phyloP scores from a whole-genome alignment of 371 early-diverging fungal species.

The Haplosporangium sp. region DNA sequence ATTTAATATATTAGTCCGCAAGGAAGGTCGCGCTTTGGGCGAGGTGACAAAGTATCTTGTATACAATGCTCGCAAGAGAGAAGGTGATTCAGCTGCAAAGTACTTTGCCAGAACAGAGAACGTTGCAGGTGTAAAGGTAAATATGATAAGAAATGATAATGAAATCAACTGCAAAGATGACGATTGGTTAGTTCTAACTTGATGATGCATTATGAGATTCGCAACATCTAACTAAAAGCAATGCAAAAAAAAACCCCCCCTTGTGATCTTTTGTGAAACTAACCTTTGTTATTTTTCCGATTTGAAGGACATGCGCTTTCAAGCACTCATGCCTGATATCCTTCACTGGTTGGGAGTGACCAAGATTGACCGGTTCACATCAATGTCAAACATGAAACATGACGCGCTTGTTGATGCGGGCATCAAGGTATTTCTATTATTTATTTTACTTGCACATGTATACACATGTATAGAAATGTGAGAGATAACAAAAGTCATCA shows the following conservation, averaged over 20 bases:
- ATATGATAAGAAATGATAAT: too few species aligned
- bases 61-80: slow-evolving; percentile 94
- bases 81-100: slow-evolving; percentile 91
- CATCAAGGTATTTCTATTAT: slow-evolving; percentile 65
- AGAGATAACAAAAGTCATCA: too few species aligned
- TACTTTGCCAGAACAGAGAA: slow-evolving; percentile 94
- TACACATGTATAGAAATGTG: too few species aligned
- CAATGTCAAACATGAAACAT: slow-evolving; percentile 95
- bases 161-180: too few species aligned
- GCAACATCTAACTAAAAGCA: too few species aligned
- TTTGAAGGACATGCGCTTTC: slow-evolving; percentile 98
- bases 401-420: slow-evolving; percentile 94
- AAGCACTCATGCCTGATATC: slow-evolving; percentile 97
- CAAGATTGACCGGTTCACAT: slow-evolving; percentile 95
- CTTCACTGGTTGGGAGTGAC: slow-evolving; percentile 96
- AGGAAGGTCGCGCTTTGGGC: slow-evolving; percentile 95
- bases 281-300: too few species aligned
- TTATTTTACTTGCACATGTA: too few species aligned
- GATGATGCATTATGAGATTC: too few species aligned
- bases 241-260: too few species aligned
- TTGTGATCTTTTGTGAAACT: too few species aligned
- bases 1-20: slow-evolving; percentile 68
- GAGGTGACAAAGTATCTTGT: slow-evolving; percentile 98
- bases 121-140: slow-evolving; percentile 85
- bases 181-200: too few species aligned